phyloP scores from a whole-genome alignment of 352 stramenopile genomes.

The Saprolegnia parasitica region DNA sequence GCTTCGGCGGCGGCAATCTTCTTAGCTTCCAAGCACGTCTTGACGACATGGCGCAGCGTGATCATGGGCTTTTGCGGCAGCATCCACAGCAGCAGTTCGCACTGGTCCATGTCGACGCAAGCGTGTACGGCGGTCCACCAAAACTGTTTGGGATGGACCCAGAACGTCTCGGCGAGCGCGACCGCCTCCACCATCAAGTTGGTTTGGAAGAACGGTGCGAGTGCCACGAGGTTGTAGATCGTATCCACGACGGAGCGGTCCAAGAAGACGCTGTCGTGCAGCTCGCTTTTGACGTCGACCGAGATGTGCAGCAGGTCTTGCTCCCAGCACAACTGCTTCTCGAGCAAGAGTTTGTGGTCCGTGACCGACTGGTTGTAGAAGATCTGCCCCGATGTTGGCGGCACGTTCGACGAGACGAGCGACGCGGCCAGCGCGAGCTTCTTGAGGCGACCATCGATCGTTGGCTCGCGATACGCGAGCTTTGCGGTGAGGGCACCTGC shows the following conservation, averaged over 20 bases:
- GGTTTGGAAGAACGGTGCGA: slow-evolving; percentile 23
- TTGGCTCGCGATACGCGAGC: slow-evolving; percentile 20
- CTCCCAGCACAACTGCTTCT: slow-evolving; percentile 22
- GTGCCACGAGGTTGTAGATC: slow-evolving; percentile 25
- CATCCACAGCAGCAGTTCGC: slow-evolving; percentile 22
- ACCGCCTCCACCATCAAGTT: slow-evolving; percentile 24
- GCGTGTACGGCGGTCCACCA: slow-evolving; percentile 18
- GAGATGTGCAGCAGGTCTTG: slow-evolving; percentile 3
- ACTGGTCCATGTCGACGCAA: slow-evolving; percentile 23
- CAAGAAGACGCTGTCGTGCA: neutral
- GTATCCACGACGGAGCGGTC: slow-evolving; percentile 25
- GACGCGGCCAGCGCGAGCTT: slow-evolving; percentile 1
- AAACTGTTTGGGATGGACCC: slow-evolving; percentile 29
- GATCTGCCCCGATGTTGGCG: neutral
- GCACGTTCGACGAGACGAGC: slow-evolving; percentile 9
- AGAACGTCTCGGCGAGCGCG: slow-evolving; percentile 7
- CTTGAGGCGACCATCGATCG: slow-evolving; percentile 18
- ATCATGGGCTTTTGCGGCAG: slow-evolving; percentile 12
- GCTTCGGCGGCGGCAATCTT: slow-evolving; percentile 15
- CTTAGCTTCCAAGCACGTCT: slow-evolving; percentile 12
- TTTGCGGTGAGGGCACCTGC: slow-evolving; percentile 12
- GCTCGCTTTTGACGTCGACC: neutral
- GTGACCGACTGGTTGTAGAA: slow-evolving; percentile 12
- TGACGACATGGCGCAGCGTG: neutral
- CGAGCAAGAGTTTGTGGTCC: slow-evolving; percentile 11